Percentiles rank a stretch among this genome's conserved stretches.
Evolutionary conservation across 108 stramenopile genomes (phyloP).

Genomic region (Cyclotella atomus): DNA sequence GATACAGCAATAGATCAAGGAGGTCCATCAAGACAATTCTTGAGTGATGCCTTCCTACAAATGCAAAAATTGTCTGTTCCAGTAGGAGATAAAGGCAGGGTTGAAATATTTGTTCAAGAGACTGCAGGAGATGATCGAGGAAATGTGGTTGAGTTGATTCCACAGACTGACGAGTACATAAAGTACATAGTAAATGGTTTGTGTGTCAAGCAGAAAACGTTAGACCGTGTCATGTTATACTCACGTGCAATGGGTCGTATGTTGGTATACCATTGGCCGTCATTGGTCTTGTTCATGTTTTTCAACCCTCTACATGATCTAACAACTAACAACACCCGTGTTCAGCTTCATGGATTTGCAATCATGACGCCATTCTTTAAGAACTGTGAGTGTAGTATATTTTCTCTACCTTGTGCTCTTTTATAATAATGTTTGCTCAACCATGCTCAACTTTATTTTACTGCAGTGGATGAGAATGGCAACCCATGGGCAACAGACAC

Average conservation of each 20-base stretch:
- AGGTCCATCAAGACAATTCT: conserved; percentile 31
- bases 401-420: not conserved
- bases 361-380: conserved; percentile 29
- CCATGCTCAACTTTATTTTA: not conserved
- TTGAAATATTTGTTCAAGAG: not conserved
- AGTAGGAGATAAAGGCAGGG: not conserved
- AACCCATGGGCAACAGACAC: conserved; percentile 3
- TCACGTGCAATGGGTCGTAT: conserved; percentile 1
- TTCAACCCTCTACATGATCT: not conserved
- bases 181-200: no score
- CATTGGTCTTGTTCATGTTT: not conserved
- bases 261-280: no score
- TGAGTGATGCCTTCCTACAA: conserved; percentile 24
- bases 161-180: not conserved
- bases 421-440: not conserved
- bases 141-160: not conserved
- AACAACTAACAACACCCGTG: not conserved
- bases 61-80: conserved; percentile 5
- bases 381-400: conserved; percentile 11
- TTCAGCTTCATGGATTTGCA: conserved; percentile 20
- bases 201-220: no score
- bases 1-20: conserved; percentile 31
- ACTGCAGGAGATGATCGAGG: not conserved
- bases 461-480: conserved; percentile 17
- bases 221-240: not conserved